Conservation (phyloP, 73 alveolate species). For the Paramecium tetraurelia region DNA sequence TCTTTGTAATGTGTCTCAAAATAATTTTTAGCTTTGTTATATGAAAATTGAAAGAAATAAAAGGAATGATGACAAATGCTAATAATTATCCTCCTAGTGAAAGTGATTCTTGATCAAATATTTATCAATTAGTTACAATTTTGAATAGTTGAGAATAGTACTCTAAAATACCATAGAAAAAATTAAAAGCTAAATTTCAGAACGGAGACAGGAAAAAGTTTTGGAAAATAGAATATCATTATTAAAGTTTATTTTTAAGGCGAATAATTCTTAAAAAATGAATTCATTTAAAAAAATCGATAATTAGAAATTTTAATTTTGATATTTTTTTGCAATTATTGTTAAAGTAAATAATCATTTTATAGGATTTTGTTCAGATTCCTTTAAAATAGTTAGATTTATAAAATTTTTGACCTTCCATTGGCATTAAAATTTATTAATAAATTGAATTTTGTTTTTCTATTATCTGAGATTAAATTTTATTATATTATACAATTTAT, state of each 20-base stretch:
- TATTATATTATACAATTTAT: background rate
- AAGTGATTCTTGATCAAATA: no score
- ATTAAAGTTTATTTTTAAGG: background rate
- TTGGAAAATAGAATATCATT: background rate
- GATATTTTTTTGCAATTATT: background rate
- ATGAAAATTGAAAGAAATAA: no score
- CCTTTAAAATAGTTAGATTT: background rate
- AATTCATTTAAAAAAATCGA: background rate
- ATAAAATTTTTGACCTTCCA: background rate
- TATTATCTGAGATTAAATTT: background rate
- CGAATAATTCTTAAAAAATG: background rate
- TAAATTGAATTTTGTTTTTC: background rate
- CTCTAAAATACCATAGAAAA: no score
- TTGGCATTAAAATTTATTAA: background rate
- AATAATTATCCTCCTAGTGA: no score
- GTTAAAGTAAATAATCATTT: background rate
- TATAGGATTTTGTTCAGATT: background rate
- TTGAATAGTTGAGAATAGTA: no score
- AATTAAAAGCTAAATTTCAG: no score
- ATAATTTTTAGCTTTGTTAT: no score
- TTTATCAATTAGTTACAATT: no score
- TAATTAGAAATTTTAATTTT: background rate
- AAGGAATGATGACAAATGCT: no score
- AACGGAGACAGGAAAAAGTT: no score
- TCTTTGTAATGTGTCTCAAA: background rate